Percentiles rank a stretch among this genome's conserved stretches.
Conservation (phyloP, 2,329 filamentous ascomycete genomes). For the Thielaviopsis cerberus region DNA sequence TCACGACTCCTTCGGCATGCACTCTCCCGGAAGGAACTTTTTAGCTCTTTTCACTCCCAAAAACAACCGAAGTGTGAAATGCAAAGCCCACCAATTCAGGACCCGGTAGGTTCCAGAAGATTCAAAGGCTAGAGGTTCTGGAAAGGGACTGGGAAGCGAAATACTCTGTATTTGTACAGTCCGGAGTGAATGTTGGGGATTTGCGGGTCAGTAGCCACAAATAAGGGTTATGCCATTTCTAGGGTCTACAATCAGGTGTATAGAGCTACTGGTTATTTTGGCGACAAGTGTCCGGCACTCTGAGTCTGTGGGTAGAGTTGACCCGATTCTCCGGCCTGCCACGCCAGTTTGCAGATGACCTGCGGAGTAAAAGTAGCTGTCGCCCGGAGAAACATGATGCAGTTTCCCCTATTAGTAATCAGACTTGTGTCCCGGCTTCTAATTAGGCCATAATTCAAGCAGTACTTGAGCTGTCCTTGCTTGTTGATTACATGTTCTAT, state of each 20-base stretch:
- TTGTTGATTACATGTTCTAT: neutral
- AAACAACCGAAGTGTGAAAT: neutral
- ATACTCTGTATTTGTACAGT: neutral
- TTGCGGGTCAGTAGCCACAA: neutral
- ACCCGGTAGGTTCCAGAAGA: neutral
- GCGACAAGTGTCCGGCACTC: too few relatives aligned
- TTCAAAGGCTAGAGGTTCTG: neutral
- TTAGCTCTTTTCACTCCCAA: neutral
- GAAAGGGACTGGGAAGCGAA: neutral
- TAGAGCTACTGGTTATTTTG: too few relatives aligned
- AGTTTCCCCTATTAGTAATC: too few relatives aligned
- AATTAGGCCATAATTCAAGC: neutral
- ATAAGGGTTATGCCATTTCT: too few relatives aligned
- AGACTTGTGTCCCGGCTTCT: too few relatives aligned
- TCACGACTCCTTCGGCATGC: neutral
- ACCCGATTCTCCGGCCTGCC: too few relatives aligned
- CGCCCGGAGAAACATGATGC: too few relatives aligned
- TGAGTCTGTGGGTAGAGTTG: too few relatives aligned
- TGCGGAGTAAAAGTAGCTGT: too few relatives aligned
- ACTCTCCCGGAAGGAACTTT: neutral
- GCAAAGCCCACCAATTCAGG: neutral
- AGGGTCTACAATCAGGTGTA: too few relatives aligned
- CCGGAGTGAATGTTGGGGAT: slow-evolving; percentile 4
- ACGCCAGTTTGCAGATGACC: too few relatives aligned
- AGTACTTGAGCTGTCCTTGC: neutral